phyloP scores from a whole-genome alignment of 140 eudicot genomes.

The Cichorium intybus region DNA sequence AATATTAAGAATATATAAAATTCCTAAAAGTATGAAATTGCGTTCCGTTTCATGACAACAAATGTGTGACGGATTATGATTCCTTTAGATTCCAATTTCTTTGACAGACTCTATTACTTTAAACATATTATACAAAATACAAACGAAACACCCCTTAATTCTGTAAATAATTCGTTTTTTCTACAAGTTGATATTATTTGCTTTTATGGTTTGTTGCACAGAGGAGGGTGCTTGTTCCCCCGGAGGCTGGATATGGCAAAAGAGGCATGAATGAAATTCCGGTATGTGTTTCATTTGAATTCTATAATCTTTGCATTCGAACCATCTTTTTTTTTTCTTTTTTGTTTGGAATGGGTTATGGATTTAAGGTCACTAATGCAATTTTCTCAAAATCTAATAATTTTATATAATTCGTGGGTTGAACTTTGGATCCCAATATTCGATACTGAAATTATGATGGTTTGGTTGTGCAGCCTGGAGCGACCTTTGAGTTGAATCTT shows the following conservation, averaged over 20 bases:
- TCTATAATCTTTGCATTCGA: background rate
- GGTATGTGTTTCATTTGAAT: conserved; percentile 31
- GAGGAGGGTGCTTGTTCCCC: conserved; percentile 92
- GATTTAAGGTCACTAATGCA: background rate
- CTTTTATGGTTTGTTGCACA: conserved; percentile 20
- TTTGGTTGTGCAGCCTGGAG: conserved; percentile 69
- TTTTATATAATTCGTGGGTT: too few relatives aligned
- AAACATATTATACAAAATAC: background rate
- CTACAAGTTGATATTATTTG: background rate
- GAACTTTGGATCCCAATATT: too few relatives aligned
- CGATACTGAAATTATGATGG: too few relatives aligned
- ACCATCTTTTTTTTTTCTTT: background rate
- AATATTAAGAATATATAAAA: too few relatives aligned
- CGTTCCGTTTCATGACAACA: background rate
- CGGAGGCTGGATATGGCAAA: conserved; percentile 89
- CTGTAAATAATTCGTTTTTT: background rate
- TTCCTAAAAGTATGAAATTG: too few relatives aligned
- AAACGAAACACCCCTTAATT: background rate
- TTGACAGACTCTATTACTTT: background rate
- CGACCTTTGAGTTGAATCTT: conserved; percentile 81
- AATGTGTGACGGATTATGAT: too few relatives aligned
- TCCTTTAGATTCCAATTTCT: background rate
- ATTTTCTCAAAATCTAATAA: background rate
- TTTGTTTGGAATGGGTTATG: background rate
- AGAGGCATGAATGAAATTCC: conserved; percentile 89